Evolutionary conservation across 345 rosid species (phyloP).

Genomic region (Isatis tinctoria): DNA sequence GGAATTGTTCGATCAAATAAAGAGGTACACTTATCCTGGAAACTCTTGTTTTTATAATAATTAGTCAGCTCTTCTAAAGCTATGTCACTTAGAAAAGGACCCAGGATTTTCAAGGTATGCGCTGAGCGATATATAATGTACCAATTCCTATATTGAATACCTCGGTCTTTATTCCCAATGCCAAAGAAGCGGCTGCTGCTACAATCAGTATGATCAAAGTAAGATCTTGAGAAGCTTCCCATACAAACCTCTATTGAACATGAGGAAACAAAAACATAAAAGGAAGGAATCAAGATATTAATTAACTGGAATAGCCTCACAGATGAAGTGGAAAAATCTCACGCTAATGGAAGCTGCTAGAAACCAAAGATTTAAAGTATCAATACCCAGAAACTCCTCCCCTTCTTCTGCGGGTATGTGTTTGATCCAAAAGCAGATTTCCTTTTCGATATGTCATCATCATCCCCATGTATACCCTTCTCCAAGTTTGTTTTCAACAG

Average conservation of each 20-base stretch:
- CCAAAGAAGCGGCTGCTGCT: slow-evolving; percentile 94
- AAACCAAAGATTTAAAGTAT: neutral
- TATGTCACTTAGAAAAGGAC: neutral
- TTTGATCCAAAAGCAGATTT: slow-evolving; percentile 75
- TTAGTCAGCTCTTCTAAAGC: neutral
- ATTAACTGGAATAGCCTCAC: slow-evolving; percentile 7
- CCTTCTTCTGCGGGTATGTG: slow-evolving; percentile 88
- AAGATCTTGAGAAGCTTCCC: slow-evolving; percentile 93
- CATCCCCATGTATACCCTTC: slow-evolving; percentile 71
- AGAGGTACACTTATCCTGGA: neutral
- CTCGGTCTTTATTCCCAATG: slow-evolving; percentile 93
- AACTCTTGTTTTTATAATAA: neutral
- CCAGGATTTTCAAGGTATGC: neutral
- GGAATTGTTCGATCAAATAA: neutral
- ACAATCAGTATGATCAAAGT: slow-evolving; percentile 82
- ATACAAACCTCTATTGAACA: slow-evolving; percentile 62
- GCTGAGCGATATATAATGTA: neutral
- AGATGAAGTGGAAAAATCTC: neutral
- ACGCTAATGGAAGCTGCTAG: slow-evolving; percentile 2
- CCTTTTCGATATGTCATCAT: slow-evolving; percentile 60
- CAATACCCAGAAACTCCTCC: slow-evolving; percentile 83
- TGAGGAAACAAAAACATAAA: neutral
- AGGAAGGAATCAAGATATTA: neutral
- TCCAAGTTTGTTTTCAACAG: slow-evolving; percentile 71
- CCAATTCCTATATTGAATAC: slow-evolving; percentile 37